A percentile compares a stretch with the other conserved stretches of the same genome.
These are phyloP conservation scores for Elsinoe perseae DNA, from an alignment of 2,329 filamentous ascomycete genomes.

Conservation along the genomic window DNA sequence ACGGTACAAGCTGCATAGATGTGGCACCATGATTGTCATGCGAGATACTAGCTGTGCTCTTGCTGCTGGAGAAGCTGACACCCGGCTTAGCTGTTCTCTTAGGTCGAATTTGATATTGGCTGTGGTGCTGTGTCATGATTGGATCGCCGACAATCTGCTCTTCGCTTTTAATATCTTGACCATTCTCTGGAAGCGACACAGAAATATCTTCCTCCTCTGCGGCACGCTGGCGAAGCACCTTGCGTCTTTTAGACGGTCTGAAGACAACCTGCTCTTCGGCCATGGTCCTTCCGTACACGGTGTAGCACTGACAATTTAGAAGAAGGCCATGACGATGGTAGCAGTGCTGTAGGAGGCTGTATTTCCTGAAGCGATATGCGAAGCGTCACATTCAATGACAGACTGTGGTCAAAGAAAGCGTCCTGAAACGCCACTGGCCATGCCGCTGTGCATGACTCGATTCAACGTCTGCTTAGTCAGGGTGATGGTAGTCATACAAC, in stretches of 20 bases:
- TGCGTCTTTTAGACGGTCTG: conserved; percentile 44
- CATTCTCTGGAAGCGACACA: background rate
- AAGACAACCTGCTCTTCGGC: conserved; percentile 34
- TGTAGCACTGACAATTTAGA: background rate
- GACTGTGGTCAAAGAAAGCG: too few species aligned
- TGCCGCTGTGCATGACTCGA: too few species aligned
- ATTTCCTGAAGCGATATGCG: too few species aligned
- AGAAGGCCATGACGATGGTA: too few species aligned
- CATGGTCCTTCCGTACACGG: background rate
- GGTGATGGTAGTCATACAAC: too few species aligned
- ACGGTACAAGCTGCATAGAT: conserved; percentile 22
- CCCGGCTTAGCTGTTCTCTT: background rate
- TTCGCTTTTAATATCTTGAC: background rate
- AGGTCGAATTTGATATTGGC: background rate
- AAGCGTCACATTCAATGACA: too few species aligned
- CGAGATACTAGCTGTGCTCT: background rate
- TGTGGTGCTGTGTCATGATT: background rate
- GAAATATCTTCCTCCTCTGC: conserved; percentile 23
- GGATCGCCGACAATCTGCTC: background rate
- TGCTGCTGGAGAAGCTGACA: background rate
- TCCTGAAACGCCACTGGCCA: too few species aligned
- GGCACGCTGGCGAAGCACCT: conserved; percentile 41
- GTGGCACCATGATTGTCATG: background rate
- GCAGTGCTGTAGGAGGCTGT: too few species aligned
- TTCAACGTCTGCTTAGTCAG: too few species aligned